These are phyloP conservation scores for Solanum medicagineum DNA, from an alignment of 257 asterid species.

Conservation along the genomic window DNA sequence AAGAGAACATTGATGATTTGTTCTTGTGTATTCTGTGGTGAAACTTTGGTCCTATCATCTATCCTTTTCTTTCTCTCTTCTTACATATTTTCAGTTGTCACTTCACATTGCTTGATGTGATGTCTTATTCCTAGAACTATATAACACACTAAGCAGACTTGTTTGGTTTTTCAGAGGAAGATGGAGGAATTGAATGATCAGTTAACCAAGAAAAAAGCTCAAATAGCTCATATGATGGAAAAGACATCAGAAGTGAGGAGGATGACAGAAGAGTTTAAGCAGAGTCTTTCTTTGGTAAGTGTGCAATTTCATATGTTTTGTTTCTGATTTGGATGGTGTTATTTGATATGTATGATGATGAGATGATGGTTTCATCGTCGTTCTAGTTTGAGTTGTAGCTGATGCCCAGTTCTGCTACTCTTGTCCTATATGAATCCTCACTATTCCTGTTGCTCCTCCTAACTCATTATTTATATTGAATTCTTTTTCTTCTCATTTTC, in stretches of 20 bases:
- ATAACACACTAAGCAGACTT: neutral
- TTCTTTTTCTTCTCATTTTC: neutral
- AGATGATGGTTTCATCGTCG: neutral
- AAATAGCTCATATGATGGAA: constrained; percentile 46
- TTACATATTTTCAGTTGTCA: neutral
- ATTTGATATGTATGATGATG: neutral
- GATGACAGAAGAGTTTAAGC: constrained; percentile 49
- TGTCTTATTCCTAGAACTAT: neutral
- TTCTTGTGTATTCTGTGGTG: neutral
- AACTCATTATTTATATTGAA: neutral
- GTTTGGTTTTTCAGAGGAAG: constrained; percentile 39
- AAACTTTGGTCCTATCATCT: neutral
- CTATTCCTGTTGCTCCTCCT: neutral
- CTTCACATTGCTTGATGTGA: neutral
- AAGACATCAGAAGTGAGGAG: constrained; percentile 63
- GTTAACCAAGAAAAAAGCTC: constrained; percentile 47
- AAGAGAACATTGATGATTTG: neutral
- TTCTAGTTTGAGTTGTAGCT: neutral
- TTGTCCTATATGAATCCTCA: neutral
- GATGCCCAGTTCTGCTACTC: constrained; percentile 2
- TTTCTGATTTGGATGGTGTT: neutral
- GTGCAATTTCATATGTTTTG: neutral
- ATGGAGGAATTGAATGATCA: constrained; percentile 41
- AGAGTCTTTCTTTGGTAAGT: constrained; percentile 49
- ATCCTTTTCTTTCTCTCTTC: neutral